Evolutionary conservation across 805 yeast genomes (phyloP).

Genomic region (Torulaspora microellipsoides): DNA sequence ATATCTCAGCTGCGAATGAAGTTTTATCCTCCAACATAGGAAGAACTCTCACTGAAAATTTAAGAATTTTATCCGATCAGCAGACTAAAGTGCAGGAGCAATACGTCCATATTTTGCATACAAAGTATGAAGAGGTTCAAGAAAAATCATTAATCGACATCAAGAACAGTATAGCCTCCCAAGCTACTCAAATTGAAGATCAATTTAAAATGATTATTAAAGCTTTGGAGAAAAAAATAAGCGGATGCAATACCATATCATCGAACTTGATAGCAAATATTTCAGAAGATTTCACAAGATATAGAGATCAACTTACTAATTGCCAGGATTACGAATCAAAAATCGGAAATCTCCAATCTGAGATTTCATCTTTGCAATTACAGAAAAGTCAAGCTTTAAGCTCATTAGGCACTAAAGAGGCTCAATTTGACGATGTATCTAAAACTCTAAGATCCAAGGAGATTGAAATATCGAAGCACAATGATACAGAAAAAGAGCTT

Average conservation of each 20-base stretch:
- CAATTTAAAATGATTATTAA: not conserved
- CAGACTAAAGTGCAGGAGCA: not conserved
- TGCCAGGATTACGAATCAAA: conserved; percentile 17
- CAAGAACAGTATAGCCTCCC: not conserved
- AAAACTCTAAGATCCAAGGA: conserved; percentile 9
- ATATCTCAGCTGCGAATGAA: not conserved
- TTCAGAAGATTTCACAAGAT: conserved; percentile 4
- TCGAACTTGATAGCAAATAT: not conserved
- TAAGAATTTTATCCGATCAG: not conserved
- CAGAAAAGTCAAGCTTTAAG: conserved; percentile 26
- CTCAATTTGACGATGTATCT: conserved; percentile 22
- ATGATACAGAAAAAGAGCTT: conserved; percentile 10
- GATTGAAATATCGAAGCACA: conserved; percentile 8
- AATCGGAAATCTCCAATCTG: conserved; percentile 18
- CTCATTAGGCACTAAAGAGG: conserved; percentile 25
- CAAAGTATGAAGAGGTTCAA: not conserved
- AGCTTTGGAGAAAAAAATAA: not conserved
- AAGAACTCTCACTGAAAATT: not conserved
- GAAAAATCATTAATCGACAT: not conserved
- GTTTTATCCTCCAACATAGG: not conserved
- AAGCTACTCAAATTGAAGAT: not conserved
- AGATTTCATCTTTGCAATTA: conserved; percentile 19
- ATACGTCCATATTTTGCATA: not conserved
- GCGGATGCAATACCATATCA: not conserved
- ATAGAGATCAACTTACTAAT: conserved; percentile 12